Percentiles rank a stretch among this genome's conserved stretches.
phyloP scores from a whole-genome alignment of 257 asterid genomes.

The Sherardia arvensis region DNA sequence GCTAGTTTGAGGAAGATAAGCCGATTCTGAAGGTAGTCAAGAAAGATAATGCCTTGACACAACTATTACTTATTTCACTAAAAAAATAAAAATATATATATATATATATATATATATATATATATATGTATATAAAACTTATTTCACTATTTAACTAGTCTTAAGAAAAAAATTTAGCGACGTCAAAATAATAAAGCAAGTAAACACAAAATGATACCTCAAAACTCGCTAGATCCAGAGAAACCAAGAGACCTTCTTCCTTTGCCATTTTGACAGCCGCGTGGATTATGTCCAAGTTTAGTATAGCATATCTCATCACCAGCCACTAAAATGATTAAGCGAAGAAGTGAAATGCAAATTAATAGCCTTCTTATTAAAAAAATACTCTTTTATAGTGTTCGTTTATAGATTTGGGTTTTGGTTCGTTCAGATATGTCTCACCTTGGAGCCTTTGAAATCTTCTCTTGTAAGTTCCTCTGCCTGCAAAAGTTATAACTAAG shows the following conservation, averaged over 20 bases:
- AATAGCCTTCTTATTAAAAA: background rate
- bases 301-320: slow-evolving; percentile 72
- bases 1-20: too few species aligned
- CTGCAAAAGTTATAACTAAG: slow-evolving; percentile 38
- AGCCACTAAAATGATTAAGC: slow-evolving; percentile 60
- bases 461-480: slow-evolving; percentile 61
- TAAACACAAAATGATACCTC: slow-evolving; percentile 45
- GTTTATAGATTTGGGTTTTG: background rate
- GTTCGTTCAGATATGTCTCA: slow-evolving; percentile 21
- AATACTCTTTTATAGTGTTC: background rate
- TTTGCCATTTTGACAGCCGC: slow-evolving; percentile 78
- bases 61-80: background rate
- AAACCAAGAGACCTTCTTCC: slow-evolving; percentile 74
- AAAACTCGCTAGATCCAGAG: slow-evolving; percentile 93
- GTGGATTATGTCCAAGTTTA: slow-evolving; percentile 60
- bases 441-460: slow-evolving; percentile 92
- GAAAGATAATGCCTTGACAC: background rate
- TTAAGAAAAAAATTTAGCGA: background rate
- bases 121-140: too few species aligned
- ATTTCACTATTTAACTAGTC: background rate
- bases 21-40: background rate
- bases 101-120: too few species aligned
- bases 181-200: background rate
- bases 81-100: too few species aligned
- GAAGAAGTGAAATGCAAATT: slow-evolving; percentile 10